phyloP scores from a whole-genome alignment of 2,329 filamentous ascomycete genomes.

The Drechmeria coniospora region DNA sequence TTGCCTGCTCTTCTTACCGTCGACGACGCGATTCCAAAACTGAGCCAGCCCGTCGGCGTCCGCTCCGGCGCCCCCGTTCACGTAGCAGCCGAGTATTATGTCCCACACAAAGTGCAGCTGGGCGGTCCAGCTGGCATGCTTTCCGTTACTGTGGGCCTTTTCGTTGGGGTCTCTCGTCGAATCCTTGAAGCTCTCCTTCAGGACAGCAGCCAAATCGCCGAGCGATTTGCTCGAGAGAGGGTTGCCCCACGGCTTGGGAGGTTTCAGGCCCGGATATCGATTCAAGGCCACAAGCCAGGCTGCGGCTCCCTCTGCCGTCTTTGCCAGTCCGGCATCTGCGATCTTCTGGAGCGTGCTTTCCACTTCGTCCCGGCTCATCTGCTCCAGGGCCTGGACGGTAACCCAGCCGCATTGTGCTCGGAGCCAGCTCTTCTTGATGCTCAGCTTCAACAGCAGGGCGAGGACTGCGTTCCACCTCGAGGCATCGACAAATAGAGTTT shows the following conservation, averaged over 20 bases:
- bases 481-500: constrained; percentile 47
- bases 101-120: constrained; percentile 84
- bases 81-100: constrained; percentile 47
- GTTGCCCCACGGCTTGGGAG: constrained; percentile 64
- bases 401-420: constrained; percentile 77
- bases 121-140: constrained; percentile 61
- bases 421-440: constrained; percentile 75
- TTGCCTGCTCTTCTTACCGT: constrained; percentile 41
- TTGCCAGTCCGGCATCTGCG: constrained; percentile 48
- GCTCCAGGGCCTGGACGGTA: constrained; percentile 55
- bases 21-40: constrained; percentile 78
- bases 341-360: constrained; percentile 48
- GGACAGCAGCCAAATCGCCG: constrained; percentile 52
- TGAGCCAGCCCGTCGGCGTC: constrained; percentile 43
- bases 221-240: constrained; percentile 58
- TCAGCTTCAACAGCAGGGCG: constrained; percentile 55
- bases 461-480: constrained; percentile 54
- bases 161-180: constrained; percentile 29
- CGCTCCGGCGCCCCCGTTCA: constrained; percentile 17
- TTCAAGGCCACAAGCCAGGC: constrained; percentile 65
- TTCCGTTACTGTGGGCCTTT: constrained; percentile 27
- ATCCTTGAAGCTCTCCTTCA: constrained; percentile 58
- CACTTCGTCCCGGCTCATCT: constrained; percentile 42
- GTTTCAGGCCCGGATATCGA: constrained; percentile 45
- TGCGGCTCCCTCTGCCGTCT: constrained; percentile 77